Evolutionary conservation across 345 rosid genomes (phyloP).

Genomic region (Hirschfeldia incana): DNA sequence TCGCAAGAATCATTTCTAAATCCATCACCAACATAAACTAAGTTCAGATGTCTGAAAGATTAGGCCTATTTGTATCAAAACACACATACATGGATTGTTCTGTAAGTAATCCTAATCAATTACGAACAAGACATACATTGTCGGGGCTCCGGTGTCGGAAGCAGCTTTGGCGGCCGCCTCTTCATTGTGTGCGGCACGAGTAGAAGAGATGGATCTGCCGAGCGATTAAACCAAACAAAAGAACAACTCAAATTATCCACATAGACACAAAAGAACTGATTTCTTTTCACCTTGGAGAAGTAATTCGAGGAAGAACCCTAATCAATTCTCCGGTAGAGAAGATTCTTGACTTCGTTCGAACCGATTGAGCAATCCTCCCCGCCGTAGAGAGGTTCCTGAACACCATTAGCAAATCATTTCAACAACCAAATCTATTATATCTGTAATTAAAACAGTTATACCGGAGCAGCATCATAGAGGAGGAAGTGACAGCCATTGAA

Average conservation of each 20-base stretch:
- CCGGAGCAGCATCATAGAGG: conserved; percentile 60
- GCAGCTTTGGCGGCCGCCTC: conserved; percentile 82
- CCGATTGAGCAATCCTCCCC: conserved; percentile 34
- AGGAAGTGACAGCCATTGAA: conserved; percentile 50
- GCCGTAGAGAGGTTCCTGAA: conserved; percentile 49
- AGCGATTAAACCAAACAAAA: conserved; percentile 19
- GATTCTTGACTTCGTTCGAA: conserved; percentile 32
- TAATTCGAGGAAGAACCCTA: conserved; percentile 37
- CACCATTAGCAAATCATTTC: conserved; percentile 5
- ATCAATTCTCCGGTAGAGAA: conserved; percentile 27
- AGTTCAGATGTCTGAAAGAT: background rate
- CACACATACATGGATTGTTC: background rate
- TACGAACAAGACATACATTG: conserved; percentile 59
- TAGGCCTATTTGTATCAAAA: background rate
- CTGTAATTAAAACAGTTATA: conserved; percentile 9
- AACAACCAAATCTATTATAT: background rate
- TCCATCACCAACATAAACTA: background rate
- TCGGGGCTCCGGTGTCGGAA: conserved; percentile 73
- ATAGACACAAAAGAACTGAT: background rate
- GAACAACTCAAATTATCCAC: background rate
- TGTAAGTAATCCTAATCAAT: background rate
- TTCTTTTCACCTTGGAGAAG: conserved; percentile 45
- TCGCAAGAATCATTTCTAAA: background rate
- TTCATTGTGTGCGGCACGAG: conserved; percentile 62
- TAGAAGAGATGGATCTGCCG: conserved; percentile 50